Evolutionary conservation across 768 basidiomycete species (phyloP).

Genomic region (Cytidiella melzeri): DNA sequence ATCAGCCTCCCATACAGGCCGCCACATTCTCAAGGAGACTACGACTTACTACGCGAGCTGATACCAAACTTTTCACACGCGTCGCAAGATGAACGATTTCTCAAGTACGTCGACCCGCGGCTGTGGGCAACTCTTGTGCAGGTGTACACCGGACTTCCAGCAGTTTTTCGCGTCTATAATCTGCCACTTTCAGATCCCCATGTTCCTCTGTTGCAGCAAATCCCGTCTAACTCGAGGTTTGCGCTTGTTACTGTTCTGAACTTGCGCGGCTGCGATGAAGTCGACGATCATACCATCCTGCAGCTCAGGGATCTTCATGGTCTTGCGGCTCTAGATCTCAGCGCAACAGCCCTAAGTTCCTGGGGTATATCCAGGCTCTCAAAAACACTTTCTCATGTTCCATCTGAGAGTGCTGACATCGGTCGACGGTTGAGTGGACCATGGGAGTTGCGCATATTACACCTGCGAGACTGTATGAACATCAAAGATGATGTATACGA

Average conservation of each 20-base stretch:
- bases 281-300: slow-evolving; percentile 53
- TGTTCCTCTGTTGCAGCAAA: slow-evolving; percentile 49
- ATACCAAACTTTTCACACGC: slow-evolving; percentile 26
- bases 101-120: slow-evolving; percentile 40
- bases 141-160: slow-evolving; percentile 49
- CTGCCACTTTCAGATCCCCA: slow-evolving; percentile 51
- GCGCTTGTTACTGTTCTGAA: slow-evolving; percentile 61
- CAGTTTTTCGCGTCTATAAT: slow-evolving; percentile 31
- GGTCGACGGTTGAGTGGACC: slow-evolving; percentile 31
- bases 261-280: slow-evolving; percentile 45
- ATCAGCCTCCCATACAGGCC: slow-evolving; percentile 33
- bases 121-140: slow-evolving; percentile 62
- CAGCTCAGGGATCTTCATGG: slow-evolving; percentile 45
- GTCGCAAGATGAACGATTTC: slow-evolving; percentile 6
- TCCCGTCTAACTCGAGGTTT: slow-evolving; percentile 50
- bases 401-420: slow-evolving; percentile 21
- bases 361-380: slow-evolving; percentile 49
- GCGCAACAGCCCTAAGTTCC: slow-evolving; percentile 43
- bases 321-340: slow-evolving; percentile 61
- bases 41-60: slow-evolving; percentile 35
- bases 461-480: slow-evolving; percentile 45
- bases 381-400: slow-evolving; percentile 36
- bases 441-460: slow-evolving; percentile 54
- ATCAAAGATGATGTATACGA: slow-evolving; percentile 40
- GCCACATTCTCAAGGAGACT: slow-evolving; percentile 16